A percentile compares a stretch with the other conserved stretches of the same genome.
Conservation (phyloP, 352 stramenopile genomes). For the Globisporangium spiculum region DNA sequence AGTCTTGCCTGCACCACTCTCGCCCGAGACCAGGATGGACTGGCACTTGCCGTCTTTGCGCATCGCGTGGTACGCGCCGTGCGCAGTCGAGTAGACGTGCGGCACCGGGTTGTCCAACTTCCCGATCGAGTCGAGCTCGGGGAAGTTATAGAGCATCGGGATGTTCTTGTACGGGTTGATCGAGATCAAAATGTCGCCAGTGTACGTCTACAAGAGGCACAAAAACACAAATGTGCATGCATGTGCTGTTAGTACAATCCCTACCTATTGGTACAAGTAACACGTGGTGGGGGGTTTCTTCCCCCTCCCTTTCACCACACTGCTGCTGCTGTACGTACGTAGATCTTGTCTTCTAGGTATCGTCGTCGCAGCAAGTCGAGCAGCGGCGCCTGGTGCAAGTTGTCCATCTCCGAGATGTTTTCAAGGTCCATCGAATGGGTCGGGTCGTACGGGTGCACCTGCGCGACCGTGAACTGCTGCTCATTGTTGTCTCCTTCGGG, state of each 20-base stretch:
- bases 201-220: constrained; percentile 74
- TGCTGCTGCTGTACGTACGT: constrained; percentile 38
- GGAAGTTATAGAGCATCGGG: constrained; percentile 90
- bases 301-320: background rate
- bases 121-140: constrained; percentile 82
- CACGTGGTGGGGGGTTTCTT: background rate
- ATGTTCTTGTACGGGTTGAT: constrained; percentile 97
- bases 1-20: constrained; percentile 87
- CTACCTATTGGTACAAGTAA: background rate
- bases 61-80: constrained; percentile 81
- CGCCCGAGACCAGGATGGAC: constrained; percentile 84
- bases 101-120: constrained; percentile 85
- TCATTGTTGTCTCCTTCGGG: constrained; percentile 73
- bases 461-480: constrained; percentile 73
- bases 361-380: constrained; percentile 84
- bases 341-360: constrained; percentile 92
- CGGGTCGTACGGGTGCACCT: constrained; percentile 90
- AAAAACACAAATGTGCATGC: background rate
- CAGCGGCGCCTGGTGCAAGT: constrained; percentile 89
- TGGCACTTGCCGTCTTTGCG: constrained; percentile 80
- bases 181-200: constrained; percentile 94
- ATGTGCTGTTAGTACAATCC: background rate
- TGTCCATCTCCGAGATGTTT: constrained; percentile 94
- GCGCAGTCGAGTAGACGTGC: constrained; percentile 83
- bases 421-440: constrained; percentile 85